Percentiles rank a stretch among this genome's conserved stretches.
Evolutionary conservation across 2,329 filamentous ascomycete species (phyloP).

Genomic region (Neophaeococcomyces aloes): DNA sequence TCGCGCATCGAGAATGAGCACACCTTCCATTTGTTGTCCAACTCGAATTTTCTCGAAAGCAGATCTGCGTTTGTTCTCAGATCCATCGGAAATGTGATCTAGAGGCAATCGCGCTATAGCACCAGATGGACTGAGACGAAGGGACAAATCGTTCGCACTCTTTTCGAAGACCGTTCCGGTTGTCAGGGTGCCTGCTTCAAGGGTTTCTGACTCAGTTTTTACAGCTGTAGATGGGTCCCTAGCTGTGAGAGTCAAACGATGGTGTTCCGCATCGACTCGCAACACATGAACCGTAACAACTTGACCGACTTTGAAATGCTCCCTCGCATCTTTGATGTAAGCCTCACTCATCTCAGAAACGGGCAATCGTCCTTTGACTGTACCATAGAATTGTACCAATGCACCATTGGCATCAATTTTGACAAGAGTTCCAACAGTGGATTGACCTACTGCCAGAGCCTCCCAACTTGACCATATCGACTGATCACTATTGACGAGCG

Average conservation of each 20-base stretch:
- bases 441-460: constrained; percentile 62
- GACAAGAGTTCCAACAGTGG: constrained; percentile 76
- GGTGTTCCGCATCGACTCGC: constrained; percentile 60
- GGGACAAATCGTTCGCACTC: constrained; percentile 60
- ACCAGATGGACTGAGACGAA: constrained; percentile 63
- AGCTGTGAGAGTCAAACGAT: constrained; percentile 77
- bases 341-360: constrained; percentile 97
- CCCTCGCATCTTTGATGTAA: constrained; percentile 75
- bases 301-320: constrained; percentile 84
- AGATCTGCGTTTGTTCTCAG: constrained; percentile 63
- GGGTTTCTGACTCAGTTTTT: constrained; percentile 38
- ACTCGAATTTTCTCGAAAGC: constrained; percentile 72
- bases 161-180: constrained; percentile 73
- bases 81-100: constrained; percentile 76
- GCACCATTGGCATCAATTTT: constrained; percentile 70
- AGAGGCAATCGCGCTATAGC: constrained; percentile 68
- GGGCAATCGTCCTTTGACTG: constrained; percentile 74
- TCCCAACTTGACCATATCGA: constrained; percentile 67
- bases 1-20: constrained; percentile 79
- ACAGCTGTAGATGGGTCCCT: constrained; percentile 71
- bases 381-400: constrained; percentile 83
- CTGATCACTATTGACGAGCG: constrained; percentile 77
- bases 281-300: constrained; percentile 85
- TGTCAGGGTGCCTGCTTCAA: constrained; percentile 64
- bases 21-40: constrained; percentile 67